These are phyloP conservation scores for Mycena citricolor DNA, from an alignment of 1,284 basidiomycete genomes.

Conservation along the genomic window DNA sequence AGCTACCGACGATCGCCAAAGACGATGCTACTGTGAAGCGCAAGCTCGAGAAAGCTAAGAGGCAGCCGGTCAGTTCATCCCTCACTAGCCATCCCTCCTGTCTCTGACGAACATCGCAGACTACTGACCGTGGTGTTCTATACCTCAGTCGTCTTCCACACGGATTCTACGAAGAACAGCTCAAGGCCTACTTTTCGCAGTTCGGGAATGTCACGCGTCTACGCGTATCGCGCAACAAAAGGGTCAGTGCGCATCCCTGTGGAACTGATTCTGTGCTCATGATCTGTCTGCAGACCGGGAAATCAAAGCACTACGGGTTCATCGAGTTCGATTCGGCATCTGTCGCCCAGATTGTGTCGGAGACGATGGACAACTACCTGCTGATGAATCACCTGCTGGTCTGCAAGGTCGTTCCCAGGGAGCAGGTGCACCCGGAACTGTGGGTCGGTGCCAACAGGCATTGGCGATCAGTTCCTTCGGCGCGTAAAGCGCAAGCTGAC, in stretches of 20 bases:
- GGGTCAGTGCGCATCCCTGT: slow-evolving; percentile 46
- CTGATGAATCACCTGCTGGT: slow-evolving; percentile 91
- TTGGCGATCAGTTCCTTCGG: slow-evolving; percentile 77
- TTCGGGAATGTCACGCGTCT: slow-evolving; percentile 91
- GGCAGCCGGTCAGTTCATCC: slow-evolving; percentile 60
- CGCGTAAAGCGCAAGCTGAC: slow-evolving; percentile 68
- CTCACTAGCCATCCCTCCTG: slow-evolving; percentile 3
- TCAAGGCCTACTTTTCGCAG: slow-evolving; percentile 91
- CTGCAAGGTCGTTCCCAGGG: slow-evolving; percentile 85
- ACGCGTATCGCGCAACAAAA: slow-evolving; percentile 91
- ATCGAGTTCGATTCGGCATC: slow-evolving; percentile 90
- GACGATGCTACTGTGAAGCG: slow-evolving; percentile 79
- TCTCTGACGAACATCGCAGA: slow-evolving; percentile 38
- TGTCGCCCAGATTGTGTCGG: slow-evolving; percentile 93
- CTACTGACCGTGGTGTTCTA: slow-evolving; percentile 79
- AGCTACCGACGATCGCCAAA: slow-evolving; percentile 81
- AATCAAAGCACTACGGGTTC: slow-evolving; percentile 96
- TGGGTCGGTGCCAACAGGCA: slow-evolving; percentile 98
- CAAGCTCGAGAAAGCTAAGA: slow-evolving; percentile 82
- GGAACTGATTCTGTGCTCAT: neutral
- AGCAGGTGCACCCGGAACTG: slow-evolving; percentile 88
- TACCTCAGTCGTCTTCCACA: slow-evolving; percentile 92
- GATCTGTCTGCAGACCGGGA: slow-evolving; percentile 68
- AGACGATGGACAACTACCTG: slow-evolving; percentile 99
- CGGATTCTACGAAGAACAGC: slow-evolving; percentile 95